Base-by-base conservation (phyloP, 805 yeast species). In the Huiozyma naganishii region DNA sequence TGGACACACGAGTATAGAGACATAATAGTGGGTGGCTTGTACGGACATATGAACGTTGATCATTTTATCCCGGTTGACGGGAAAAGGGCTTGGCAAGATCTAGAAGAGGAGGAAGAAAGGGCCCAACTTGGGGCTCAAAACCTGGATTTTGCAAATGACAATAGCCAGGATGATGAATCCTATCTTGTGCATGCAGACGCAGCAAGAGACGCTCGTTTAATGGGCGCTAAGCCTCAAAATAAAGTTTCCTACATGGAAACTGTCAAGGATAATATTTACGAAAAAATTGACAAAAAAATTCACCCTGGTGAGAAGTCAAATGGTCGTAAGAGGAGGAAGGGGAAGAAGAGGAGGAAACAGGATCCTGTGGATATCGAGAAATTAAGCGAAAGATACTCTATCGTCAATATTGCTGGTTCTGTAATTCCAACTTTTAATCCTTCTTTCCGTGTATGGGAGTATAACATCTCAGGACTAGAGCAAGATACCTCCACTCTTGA, bases 41-140 rank as follows among this genome's bases (percentile, higher is more conserved):
- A 74, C 59, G 95, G 95, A 0, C 95, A 86, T 58, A 86, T 86
- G 95, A 86, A 86, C 61, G 69, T 85, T 43, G 95, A 87, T 58
- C 95, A 86, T 64, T 85, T 83, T 58, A 71, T 83, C 38, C 87
- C 94, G 0, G 67, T 82, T 47, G 90, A 86, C 64, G 72, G 86
- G 1, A 72, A 71, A 40, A 73, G 75, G 50, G 85, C 92, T 0
- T 79, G 83, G 67, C 69, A 71, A 46, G 72, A 50, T 17, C 41
- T 50, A 43, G 57, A 50, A 55, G 27, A 45, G n/a, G 45, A 49
- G 40, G 48, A 40, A 10, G 48, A 45, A 5, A 52, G 47, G 4
- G 54, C 53, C 11, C 45, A 45, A 17, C 3, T 12, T 27, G 10
- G 8, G 1, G 11, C 30, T 6, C 28, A 29, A 10, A 37, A 39